Evolutionary conservation across 352 stramenopile species (phyloP).

Genomic region (Bremia lactucae): DNA sequence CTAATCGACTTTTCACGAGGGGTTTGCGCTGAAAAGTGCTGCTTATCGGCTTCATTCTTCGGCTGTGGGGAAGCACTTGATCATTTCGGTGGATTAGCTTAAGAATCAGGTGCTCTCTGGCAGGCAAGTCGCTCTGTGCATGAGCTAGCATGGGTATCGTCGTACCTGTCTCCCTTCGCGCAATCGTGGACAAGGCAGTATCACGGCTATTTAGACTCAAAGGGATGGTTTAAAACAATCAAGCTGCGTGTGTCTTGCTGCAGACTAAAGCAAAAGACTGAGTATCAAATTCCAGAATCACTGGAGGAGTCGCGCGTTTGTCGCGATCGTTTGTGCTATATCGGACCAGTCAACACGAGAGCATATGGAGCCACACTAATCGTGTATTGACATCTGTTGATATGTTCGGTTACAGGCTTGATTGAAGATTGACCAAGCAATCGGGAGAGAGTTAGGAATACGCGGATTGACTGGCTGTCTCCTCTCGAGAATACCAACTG

Average conservation of each 20-base stretch:
- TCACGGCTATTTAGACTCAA: not conserved
- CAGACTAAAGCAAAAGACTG: constrained; percentile 11
- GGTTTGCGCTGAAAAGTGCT: constrained; percentile 32
- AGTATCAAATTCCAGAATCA: constrained; percentile 5
- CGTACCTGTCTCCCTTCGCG: constrained; percentile 8
- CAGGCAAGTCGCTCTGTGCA: constrained; percentile 18
- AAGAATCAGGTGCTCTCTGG: constrained; percentile 15
- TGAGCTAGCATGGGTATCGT: constrained; percentile 16
- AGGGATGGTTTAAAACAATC: too few relatives aligned
- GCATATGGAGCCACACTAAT: constrained; percentile 17
- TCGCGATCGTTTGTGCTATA: constrained; percentile 1
- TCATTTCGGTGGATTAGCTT: constrained; percentile 15
- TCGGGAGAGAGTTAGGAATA: too few relatives aligned
- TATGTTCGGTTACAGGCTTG: constrained; percentile 15
- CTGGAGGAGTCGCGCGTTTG: constrained; percentile 12
- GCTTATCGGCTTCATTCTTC: constrained; percentile 11
- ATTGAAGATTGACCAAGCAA: constrained; percentile 20
- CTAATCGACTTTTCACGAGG: constrained; percentile 43
- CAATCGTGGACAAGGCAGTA: constrained; percentile 6
- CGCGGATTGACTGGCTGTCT: too few relatives aligned
- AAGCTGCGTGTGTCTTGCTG: too few relatives aligned
- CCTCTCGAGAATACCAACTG: too few relatives aligned
- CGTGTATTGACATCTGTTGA: constrained; percentile 20
- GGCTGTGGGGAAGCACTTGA: constrained; percentile 14
- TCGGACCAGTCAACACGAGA: constrained; percentile 8